Evolutionary conservation across 495 filamentous ascomycete species (phyloP).

Genomic region (Penicillium longicatenatum): DNA sequence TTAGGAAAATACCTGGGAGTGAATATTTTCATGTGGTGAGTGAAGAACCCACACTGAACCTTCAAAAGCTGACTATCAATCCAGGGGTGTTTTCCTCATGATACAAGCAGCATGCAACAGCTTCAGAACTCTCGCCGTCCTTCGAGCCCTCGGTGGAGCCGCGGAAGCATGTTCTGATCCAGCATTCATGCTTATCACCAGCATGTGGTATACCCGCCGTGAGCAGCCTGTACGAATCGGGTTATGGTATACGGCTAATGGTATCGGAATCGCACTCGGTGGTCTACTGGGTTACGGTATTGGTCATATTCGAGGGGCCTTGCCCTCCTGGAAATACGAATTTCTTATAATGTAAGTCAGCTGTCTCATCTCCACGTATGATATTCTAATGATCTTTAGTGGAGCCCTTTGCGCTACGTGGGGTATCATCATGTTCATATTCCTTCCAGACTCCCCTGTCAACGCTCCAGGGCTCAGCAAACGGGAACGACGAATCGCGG

Average conservation of each 20-base stretch:
- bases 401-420: slow-evolving; percentile 37
- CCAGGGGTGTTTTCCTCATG: slow-evolving; percentile 44
- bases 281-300: slow-evolving; percentile 62
- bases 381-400: slow-evolving; percentile 46
- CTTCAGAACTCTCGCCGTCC: slow-evolving; percentile 41
- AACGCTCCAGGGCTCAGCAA: slow-evolving; percentile 39
- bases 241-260: slow-evolving; percentile 62
- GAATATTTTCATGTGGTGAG: slow-evolving; percentile 61
- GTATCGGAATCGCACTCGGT: slow-evolving; percentile 58
- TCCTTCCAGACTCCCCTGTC: slow-evolving; percentile 54
- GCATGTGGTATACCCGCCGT: slow-evolving; percentile 45
- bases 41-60: neutral
- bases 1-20: slow-evolving; percentile 56
- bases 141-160: slow-evolving; percentile 42
- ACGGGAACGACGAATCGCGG: slow-evolving; percentile 47
- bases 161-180: slow-evolving; percentile 43
- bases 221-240: slow-evolving; percentile 64
- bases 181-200: slow-evolving; percentile 39
- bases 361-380: too few relatives aligned
- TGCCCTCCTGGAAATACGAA: slow-evolving; percentile 62
- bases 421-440: slow-evolving; percentile 41
- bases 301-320: slow-evolving; percentile 52
- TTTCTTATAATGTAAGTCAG: slow-evolving; percentile 47
- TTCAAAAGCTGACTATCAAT: slow-evolving; percentile 2
- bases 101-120: slow-evolving; percentile 35